These are phyloP conservation scores for Gossypium ekmanianum DNA, from an alignment of 345 rosid species.

Conservation along the genomic window DNA sequence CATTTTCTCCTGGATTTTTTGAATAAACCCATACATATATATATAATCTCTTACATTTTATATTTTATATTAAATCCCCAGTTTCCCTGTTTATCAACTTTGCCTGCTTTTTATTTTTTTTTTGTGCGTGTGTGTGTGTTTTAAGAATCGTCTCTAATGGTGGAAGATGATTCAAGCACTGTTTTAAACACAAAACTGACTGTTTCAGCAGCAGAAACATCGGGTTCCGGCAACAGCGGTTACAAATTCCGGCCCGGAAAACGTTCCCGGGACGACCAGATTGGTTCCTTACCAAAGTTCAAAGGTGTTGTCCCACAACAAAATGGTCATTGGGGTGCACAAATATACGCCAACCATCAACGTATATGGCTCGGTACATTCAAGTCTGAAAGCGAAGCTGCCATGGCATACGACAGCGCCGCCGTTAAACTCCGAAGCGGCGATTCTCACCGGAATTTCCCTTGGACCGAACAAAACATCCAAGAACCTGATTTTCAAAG, in stretches of 20 bases:
- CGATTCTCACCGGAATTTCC: constrained; percentile 54
- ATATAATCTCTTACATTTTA: too few species aligned
- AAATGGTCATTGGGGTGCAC: constrained; percentile 69
- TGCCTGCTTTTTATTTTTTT: too few species aligned
- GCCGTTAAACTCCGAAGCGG: constrained; percentile 45
- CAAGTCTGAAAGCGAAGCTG: constrained; percentile 53
- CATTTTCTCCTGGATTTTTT: not conserved
- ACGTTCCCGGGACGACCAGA: not conserved
- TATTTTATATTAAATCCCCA: too few species aligned
- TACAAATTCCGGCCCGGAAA: not conserved
- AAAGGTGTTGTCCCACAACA: constrained; percentile 57
- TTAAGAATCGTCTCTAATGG: constrained; percentile 6
- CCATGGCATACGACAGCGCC: constrained; percentile 63
- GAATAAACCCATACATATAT: too few species aligned
- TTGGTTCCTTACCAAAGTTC: constrained; percentile 21
- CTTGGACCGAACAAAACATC: constrained; percentile 41
- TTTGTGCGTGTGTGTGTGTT: not conserved
- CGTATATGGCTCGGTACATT: constrained; percentile 76
- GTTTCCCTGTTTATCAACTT: too few species aligned
- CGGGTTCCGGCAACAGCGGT: constrained; percentile 23
- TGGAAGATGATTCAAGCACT: constrained; percentile 31
- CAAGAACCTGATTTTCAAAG: constrained; percentile 51
- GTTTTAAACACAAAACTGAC: constrained; percentile 21
- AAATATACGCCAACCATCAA: constrained; percentile 49
- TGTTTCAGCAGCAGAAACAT: constrained; percentile 18